Evolutionary conservation across 768 basidiomycete species (phyloP), one percentile per base, ranked within the genome.

Genomic region (Pilatotrama ljubarskyi): DNA sequence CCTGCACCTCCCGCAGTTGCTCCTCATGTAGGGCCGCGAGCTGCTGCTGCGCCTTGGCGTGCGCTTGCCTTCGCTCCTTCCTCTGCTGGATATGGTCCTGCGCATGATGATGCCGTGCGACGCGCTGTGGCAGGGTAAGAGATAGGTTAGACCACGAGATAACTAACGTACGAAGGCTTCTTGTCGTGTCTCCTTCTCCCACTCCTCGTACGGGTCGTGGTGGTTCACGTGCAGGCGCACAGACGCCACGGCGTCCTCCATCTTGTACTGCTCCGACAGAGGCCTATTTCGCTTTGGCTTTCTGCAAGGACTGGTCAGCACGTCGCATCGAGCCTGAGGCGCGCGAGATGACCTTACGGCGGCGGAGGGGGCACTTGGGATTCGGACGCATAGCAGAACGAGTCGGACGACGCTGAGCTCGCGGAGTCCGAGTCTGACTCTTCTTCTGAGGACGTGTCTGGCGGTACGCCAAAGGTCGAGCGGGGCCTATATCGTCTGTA

Each of bases 391-490:
- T 76, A 77, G 42, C 70, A 74, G 57, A 77, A 71, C 13, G 78
- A 78, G 29, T 77, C 76, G 8, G 75, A 75, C 1, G 71, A 72
- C 0, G 73, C 69, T 11, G 66, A 59, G n/a, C 66, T 61, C 17
- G 65, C 70, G n/a, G 68, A 63, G 5, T 78, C 78, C 1, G 71
- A 75, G 41, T 80, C 80, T 43, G 76, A 76, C 41, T 74, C 67
- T 72, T 80, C 80, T 46, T 76, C 76, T 42, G 75, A 68, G 44
- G 77, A 76, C 9, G 82, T 84, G 57, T 83, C 82, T 5, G 81
- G 79, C 29, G 78, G 78, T 5, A 84, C 69, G 15, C 83, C 84
- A 65, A 83, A 87, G 6, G 82, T 82, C 14, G 82, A 84, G 4
- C 76, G 72, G 36, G 76, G 71, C n/a, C 80, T 72, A 26, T 54